Base-by-base conservation (phyloP, 345 rosid species). In the Gossypium rotundifolium region DNA sequence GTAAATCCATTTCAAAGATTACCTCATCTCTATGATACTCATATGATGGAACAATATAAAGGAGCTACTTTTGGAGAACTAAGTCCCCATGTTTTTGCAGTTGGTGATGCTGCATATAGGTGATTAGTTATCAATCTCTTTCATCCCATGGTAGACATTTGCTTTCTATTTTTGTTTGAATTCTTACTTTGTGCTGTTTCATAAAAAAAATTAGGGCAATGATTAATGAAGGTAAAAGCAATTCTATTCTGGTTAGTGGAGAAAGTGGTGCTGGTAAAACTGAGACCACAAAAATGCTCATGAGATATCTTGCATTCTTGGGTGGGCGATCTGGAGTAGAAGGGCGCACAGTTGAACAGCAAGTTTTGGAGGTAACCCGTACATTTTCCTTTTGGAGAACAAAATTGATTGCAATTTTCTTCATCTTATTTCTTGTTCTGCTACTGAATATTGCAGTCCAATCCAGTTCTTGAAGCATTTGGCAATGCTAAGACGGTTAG, bases 231-330 rank as follows among this genome's bases (percentile, higher is more conserved):
- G 83, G 81, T n/a, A 82, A 69, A 77, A 89, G 94, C 83, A 90
- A 91, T 75, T 87, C 96, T 14, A 89, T 86, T 74, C 81, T 87
- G 71, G 88, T 88, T 22, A 93, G 97, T 75, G 98, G 98, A 51
- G 97, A 93, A 81, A 93, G 98, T n/a, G 95, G 98, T 64, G 97
- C 98, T 73, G 95, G 97, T 75, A 93, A 91, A 81, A 93, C 98
- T 63, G 98, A 93, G 82, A 93, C 91, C 27, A 91, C 98, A 59
- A 93, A 93, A 79, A 89, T 90, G 94, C 93, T 91, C 11, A 93
- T 93, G 98, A 84, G 94, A 76, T 93, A 93, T 81, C 90, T 93
- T 71, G 98, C 98, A 64, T 90, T 85, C 84, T 87, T 90, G 91
- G 94, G 98, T 60, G 96, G 98, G 2, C 81, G 93, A 79, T 83